Conservation (phyloP, 345 rosid species). For the Excoecaria cochinchinensis region DNA sequence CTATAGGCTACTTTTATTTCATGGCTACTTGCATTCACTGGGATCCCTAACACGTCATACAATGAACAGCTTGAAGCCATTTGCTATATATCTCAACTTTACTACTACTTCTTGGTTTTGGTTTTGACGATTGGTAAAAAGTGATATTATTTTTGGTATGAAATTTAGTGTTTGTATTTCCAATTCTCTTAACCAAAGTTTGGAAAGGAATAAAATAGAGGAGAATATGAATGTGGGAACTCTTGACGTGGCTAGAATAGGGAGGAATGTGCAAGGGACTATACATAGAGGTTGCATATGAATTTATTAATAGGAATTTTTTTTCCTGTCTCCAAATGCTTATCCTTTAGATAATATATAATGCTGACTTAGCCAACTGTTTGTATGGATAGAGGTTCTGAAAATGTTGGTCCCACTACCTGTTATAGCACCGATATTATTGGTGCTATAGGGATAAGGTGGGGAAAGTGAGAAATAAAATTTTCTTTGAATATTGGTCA, state of each 20-base stretch:
- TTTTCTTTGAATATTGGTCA: too few species aligned
- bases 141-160: too few species aligned
- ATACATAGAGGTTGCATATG: background rate
- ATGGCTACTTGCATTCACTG: slow-evolving; percentile 34
- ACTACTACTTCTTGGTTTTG: background rate
- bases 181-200: too few species aligned
- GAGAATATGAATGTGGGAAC: background rate
- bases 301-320: background rate
- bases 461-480: too few species aligned
- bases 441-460: too few species aligned
- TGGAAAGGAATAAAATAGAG: background rate
- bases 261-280: background rate
- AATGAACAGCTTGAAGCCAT: slow-evolving; percentile 37
- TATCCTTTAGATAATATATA: slow-evolving; percentile 30
- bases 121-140: too few species aligned
- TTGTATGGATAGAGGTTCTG: slow-evolving; percentile 29
- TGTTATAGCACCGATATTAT: background rate
- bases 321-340: slow-evolving; percentile 20
- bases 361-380: slow-evolving; percentile 47
- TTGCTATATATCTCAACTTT: background rate
- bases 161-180: too few species aligned
- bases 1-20: slow-evolving; percentile 62
- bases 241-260: background rate
- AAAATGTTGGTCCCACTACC: background rate
- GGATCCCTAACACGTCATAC: slow-evolving; percentile 54